Percentiles rank a stretch among this genome's conserved stretches.
Evolutionary conservation across 1,284 basidiomycete genomes (phyloP).

Genomic region (Cryptococcus depauperatus): DNA sequence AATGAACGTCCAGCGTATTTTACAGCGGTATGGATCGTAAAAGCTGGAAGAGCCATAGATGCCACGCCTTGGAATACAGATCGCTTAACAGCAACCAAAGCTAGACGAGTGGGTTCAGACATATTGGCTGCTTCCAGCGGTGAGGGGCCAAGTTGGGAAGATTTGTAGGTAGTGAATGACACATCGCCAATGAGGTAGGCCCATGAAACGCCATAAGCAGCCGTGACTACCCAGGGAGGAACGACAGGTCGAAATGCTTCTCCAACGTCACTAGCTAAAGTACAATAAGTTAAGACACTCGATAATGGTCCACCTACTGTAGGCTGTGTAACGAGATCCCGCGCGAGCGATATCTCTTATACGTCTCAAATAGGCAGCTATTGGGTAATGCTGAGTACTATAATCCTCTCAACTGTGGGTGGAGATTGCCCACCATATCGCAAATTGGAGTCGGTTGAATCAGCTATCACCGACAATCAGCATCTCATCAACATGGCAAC

Average conservation of each 20-base stretch:
- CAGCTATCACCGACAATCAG: conserved; percentile 19
- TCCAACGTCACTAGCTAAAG: conserved; percentile 72
- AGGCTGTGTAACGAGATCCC: conserved; percentile 68
- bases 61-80: conserved; percentile 81
- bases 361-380: conserved; percentile 70
- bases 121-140: conserved; percentile 66
- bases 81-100: conserved; percentile 64
- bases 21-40: conserved; percentile 80
- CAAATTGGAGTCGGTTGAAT: conserved; percentile 43
- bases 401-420: neutral
- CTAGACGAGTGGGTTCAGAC: conserved; percentile 64
- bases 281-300: neutral
- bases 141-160: conserved; percentile 62
- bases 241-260: conserved; percentile 88
- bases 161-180: conserved; percentile 84
- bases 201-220: conserved; percentile 80
- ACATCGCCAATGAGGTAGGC: conserved; percentile 68
- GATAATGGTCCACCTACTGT: conserved; percentile 51
- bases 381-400: conserved; percentile 19
- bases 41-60: conserved; percentile 57
- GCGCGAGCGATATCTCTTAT: conserved; percentile 67
- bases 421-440: conserved; percentile 36
- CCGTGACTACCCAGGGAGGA: conserved; percentile 51
- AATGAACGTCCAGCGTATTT: conserved; percentile 68
- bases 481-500: neutral